These are phyloP conservation scores for Alternaria metachromatica DNA, from an alignment of 2,329 filamentous ascomycete species.

Conservation along the genomic window DNA sequence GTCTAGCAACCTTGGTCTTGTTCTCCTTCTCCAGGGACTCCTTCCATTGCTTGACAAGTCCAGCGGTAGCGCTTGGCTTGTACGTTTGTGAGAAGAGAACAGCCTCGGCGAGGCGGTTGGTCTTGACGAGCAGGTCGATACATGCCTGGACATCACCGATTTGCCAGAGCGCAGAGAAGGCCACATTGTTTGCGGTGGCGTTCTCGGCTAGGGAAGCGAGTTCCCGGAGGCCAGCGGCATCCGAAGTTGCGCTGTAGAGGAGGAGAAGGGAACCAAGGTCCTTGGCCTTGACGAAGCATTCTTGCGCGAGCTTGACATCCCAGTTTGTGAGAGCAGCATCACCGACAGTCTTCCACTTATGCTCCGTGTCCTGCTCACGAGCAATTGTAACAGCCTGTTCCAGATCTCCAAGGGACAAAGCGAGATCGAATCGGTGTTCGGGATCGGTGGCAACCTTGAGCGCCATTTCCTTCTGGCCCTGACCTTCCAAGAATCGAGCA, in stretches of 20 bases:
- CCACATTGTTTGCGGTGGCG: conserved; percentile 85
- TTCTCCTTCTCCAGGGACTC: conserved; percentile 80
- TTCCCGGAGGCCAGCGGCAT: conserved; percentile 73
- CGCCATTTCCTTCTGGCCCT: conserved; percentile 95
- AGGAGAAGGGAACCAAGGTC: conserved; percentile 89
- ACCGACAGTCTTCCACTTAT: conserved; percentile 98
- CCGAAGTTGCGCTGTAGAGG: conserved; percentile 83
- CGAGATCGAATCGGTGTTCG: conserved; percentile 96
- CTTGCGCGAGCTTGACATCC: conserved; percentile 86
- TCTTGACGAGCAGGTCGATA: conserved; percentile 78
- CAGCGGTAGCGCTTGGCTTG: conserved; percentile 77
- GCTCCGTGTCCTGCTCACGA: conserved; percentile 81
- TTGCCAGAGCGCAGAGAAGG: conserved; percentile 90
- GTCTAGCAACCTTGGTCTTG: conserved; percentile 82
- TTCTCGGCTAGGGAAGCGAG: conserved; percentile 78
- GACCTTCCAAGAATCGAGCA: conserved; percentile 93
- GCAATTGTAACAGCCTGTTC: conserved; percentile 87
- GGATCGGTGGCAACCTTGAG: conserved; percentile 92
- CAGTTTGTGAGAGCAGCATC: conserved; percentile 86
- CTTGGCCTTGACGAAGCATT: conserved; percentile 90
- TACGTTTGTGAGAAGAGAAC: conserved; percentile 95
- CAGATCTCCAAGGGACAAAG: conserved; percentile 81
- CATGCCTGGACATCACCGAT: conserved; percentile 82
- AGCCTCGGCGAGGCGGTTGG: conserved; percentile 81
- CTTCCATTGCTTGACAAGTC: conserved; percentile 81